A percentile compares a stretch with the other conserved stretches of the same genome.
These are phyloP conservation scores for Lojkania enalia DNA, from an alignment of 2,329 filamentous ascomycete species.

Conservation along the genomic window DNA sequence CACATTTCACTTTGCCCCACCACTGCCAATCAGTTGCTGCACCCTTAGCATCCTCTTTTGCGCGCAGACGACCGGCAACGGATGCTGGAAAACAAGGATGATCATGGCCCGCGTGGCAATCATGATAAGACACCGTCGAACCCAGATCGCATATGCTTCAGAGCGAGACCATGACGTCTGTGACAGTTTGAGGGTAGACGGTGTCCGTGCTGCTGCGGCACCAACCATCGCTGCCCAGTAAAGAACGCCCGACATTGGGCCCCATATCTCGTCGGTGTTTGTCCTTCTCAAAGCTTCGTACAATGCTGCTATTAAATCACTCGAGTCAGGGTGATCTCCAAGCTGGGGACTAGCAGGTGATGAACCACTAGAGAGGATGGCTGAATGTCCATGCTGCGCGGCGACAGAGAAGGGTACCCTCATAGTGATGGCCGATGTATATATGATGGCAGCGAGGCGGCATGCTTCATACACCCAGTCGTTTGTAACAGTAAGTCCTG, in stretches of 20 bases:
- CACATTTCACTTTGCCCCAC: neutral
- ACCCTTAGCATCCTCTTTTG: conserved; percentile 33
- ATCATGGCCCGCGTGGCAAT: conserved; percentile 28
- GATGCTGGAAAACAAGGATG: conserved; percentile 33
- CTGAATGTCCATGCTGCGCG: conserved; percentile 22
- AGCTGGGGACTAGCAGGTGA: conserved; percentile 5
- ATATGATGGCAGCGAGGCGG: conserved; percentile 40
- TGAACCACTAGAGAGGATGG: conserved; percentile 12
- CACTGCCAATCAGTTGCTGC: conserved; percentile 28
- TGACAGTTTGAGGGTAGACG: conserved; percentile 15
- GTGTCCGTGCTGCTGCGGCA: conserved; percentile 31
- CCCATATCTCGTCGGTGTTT: conserved; percentile 33
- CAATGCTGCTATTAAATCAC: conserved; percentile 23
- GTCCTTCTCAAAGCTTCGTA: conserved; percentile 28
- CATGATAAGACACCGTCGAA: conserved; percentile 35
- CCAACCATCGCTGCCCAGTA: conserved; percentile 41
- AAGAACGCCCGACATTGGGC: conserved; percentile 37
- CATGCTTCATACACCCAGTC: conserved; percentile 42
- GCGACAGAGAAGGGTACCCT: conserved; percentile 33
- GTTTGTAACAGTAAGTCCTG: conserved; percentile 21
- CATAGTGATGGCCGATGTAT: conserved; percentile 32
- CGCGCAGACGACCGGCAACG: conserved; percentile 25
- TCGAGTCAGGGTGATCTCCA: conserved; percentile 7
- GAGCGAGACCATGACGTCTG: conserved; percentile 7
- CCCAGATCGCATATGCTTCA: conserved; percentile 26